Evolutionary conservation across 805 yeast genomes (phyloP).

Genomic region (Spathaspora hagerdaliae): DNA sequence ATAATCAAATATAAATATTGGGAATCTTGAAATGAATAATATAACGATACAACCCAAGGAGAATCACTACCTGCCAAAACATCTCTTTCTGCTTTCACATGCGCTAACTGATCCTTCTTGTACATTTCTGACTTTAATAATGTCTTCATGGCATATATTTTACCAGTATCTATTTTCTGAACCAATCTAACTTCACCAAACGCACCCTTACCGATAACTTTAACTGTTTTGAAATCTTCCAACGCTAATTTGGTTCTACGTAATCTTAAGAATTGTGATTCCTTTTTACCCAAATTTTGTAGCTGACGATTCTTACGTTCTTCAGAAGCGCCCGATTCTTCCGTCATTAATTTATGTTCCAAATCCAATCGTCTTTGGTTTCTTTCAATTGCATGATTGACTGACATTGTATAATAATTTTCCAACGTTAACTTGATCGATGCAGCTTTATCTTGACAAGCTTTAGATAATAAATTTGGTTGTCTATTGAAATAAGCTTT

Average conservation of each 20-base stretch:
- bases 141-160: constrained; percentile 93
- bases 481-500: constrained; percentile 71
- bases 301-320: constrained; percentile 83
- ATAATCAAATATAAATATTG: constrained; percentile 72
- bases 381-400: constrained; percentile 89
- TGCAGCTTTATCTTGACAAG: constrained; percentile 78
- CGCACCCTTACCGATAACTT: constrained; percentile 95
- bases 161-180: constrained; percentile 87
- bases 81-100: constrained; percentile 94
- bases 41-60: constrained; percentile 83
- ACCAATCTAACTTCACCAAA: constrained; percentile 96
- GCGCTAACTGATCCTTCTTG: constrained; percentile 90
- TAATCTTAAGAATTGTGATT: constrained; percentile 78
- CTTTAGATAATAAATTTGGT: constrained; percentile 71
- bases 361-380: constrained; percentile 87
- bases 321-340: constrained; percentile 64
- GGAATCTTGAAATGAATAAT: constrained; percentile 77
- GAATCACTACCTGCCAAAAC: constrained; percentile 87
- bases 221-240: constrained; percentile 84
- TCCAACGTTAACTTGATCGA: constrained; percentile 79
- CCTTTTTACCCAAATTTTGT: constrained; percentile 80
- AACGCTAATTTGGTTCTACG: constrained; percentile 79
- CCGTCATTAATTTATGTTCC: constrained; percentile 66
- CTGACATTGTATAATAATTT: constrained; percentile 80
- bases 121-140: constrained; percentile 88